A percentile compares a stretch with the other conserved stretches of the same genome.
phyloP scores from a whole-genome alignment of 495 filamentous ascomycete genomes.

The Daldinia childiae region DNA sequence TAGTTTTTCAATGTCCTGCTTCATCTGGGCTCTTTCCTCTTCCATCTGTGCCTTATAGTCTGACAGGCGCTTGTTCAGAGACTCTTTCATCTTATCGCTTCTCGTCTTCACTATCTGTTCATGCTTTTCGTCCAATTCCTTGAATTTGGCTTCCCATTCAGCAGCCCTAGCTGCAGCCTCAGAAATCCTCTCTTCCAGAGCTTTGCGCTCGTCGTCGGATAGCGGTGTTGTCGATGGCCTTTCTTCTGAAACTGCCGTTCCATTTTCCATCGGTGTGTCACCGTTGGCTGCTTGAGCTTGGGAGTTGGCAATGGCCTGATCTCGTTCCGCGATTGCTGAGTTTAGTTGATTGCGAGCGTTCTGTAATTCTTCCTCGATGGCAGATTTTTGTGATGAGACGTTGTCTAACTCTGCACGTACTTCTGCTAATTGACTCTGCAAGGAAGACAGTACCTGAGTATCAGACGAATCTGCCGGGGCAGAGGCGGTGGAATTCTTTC shows the following conservation, averaged over 20 bases:
- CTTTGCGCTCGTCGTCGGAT: conserved; percentile 62
- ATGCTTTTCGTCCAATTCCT: conserved; percentile 62
- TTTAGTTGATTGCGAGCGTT: conserved; percentile 55
- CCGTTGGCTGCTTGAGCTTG: conserved; percentile 50
- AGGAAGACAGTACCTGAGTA: conserved; percentile 24
- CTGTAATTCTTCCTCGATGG: conserved; percentile 58
- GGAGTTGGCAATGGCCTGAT: conserved; percentile 59
- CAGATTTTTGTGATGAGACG: conserved; percentile 52
- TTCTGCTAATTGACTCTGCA: conserved; percentile 47
- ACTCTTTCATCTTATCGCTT: conserved; percentile 75
- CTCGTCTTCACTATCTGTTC: conserved; percentile 68
- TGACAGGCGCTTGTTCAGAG: conserved; percentile 72
- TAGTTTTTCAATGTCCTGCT: conserved; percentile 63
- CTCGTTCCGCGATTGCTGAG: conserved; percentile 53
- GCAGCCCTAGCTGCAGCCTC: conserved; percentile 58
- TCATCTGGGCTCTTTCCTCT: conserved; percentile 51
- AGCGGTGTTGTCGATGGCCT: conserved; percentile 43
- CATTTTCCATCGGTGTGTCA: conserved; percentile 50
- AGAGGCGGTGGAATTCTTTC: conserved; percentile 29
- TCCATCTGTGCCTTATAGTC: conserved; percentile 67
- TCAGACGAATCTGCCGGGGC: conserved; percentile 27
- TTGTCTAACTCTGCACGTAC: conserved; percentile 53
- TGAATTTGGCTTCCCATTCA: conserved; percentile 65
- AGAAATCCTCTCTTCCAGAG: conserved; percentile 59
- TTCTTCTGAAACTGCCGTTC: conserved; percentile 42